Percentiles rank a stretch among this genome's conserved stretches.
Conservation (phyloP, 176 grass and related monocot species). For the Hyparrhenia diplandra region DNA sequence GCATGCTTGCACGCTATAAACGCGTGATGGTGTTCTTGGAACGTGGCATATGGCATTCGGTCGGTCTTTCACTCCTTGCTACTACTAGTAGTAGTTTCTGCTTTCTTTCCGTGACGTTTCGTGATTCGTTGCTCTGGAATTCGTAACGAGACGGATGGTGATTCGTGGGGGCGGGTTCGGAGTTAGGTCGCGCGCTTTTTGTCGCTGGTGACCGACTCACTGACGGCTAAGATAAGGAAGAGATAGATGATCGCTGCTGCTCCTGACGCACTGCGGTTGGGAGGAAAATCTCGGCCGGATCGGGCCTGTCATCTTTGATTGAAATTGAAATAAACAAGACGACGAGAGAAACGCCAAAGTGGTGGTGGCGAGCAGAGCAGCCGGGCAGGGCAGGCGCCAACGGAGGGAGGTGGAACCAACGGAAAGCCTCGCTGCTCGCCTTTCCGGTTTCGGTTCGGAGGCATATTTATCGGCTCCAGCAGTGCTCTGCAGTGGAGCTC, state of each 20-base stretch:
- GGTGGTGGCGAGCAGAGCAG: not conserved
- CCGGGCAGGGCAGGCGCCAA: not conserved
- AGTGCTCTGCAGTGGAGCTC: not conserved
- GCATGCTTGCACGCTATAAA: not conserved
- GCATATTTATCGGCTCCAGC: not conserved
- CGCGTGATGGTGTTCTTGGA: not conserved
- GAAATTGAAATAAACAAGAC: not conserved
- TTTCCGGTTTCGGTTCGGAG: not conserved
- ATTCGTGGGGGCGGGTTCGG: not conserved
- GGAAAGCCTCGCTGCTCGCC: not conserved
- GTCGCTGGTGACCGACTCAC: not conserved
- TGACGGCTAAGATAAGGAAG: not conserved
- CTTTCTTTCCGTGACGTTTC: not conserved
- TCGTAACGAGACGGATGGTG: not conserved
- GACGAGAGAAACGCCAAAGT: not conserved
- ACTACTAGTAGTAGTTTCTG: too few species aligned
- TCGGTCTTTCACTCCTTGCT: not conserved
- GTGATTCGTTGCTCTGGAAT: not conserved
- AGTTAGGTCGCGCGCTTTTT: not conserved
- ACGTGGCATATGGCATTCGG: not conserved
- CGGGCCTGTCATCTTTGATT: too few species aligned
- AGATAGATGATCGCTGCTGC: not conserved
- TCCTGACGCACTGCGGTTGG: not conserved
- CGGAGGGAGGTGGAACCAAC: not conserved
- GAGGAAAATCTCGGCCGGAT: not conserved